Evolutionary conservation across 805 yeast species (phyloP).

Genomic region (Nakazawaea ambrosiae): DNA sequence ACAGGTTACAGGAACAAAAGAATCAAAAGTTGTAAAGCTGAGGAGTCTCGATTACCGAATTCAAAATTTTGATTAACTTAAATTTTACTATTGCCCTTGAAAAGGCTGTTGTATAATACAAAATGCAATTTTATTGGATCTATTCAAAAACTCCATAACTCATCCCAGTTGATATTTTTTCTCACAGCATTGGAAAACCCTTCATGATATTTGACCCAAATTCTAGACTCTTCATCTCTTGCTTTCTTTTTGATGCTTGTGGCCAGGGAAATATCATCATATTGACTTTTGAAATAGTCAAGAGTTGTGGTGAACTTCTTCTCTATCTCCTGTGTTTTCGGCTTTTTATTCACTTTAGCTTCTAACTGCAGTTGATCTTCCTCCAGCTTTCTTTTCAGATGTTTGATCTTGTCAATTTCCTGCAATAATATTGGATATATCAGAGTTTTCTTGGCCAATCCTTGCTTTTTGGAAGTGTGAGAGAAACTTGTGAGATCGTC

Average conservation of each 20-base stretch:
- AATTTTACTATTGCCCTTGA: no score
- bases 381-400: slow-evolving; percentile 11
- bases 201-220: slow-evolving; percentile 89
- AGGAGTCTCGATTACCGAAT: no score
- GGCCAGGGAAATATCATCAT: slow-evolving; percentile 19
- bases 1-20: no score
- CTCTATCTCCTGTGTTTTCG: slow-evolving; percentile 1
- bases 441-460: slow-evolving; percentile 7
- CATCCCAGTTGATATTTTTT: slow-evolving; percentile 73
- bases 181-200: slow-evolving; percentile 91
- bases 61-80: no score
- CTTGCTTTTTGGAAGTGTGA: slow-evolving; percentile 13
- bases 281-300: slow-evolving; percentile 38
- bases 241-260: slow-evolving; percentile 11
- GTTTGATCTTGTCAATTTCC: slow-evolving; percentile 22
- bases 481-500: slow-evolving; percentile 8
- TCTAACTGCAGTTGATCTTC: slow-evolving; percentile 8
- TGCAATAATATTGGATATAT: slow-evolving; percentile 17
- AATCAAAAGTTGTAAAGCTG: no score
- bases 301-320: slow-evolving; percentile 18
- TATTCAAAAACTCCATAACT: slow-evolving; percentile 40
- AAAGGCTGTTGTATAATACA: no score
- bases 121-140: no score
- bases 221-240: slow-evolving; percentile 26
- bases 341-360: slow-evolving; percentile 6